phyloP scores from a whole-genome alignment of 1,284 basidiomycete species.

The Pyrrhoderma lamaoense region DNA sequence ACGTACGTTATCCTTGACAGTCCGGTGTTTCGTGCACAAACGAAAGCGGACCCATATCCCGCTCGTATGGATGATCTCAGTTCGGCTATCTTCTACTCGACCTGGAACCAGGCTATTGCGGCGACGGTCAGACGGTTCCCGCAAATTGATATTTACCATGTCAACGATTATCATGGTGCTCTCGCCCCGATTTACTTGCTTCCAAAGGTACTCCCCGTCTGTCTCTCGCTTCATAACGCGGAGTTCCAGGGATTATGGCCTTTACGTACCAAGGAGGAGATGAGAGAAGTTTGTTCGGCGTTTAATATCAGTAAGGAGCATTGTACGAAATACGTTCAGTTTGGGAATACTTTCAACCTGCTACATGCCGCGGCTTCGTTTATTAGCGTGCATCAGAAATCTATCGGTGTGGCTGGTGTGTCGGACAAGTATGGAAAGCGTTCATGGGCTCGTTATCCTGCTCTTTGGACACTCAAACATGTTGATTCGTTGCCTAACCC shows the following conservation, averaged over 20 bases:
- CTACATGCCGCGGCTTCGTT: conserved; percentile 87
- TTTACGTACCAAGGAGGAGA: conserved; percentile 89
- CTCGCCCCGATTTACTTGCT: conserved; percentile 85
- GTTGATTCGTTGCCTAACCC: conserved; percentile 92
- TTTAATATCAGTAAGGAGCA: conserved; percentile 94
- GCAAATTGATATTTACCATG: conserved; percentile 82
- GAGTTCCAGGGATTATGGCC: conserved; percentile 96
- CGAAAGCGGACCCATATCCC: conserved; percentile 89
- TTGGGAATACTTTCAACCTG: conserved; percentile 93
- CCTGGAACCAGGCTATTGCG: conserved; percentile 94
- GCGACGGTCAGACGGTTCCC: conserved; percentile 79
- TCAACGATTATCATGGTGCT: conserved; percentile 90
- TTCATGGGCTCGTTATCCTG: conserved; percentile 90
- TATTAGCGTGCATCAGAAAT: conserved; percentile 88
- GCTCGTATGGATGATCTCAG: conserved; percentile 93
- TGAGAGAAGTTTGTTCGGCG: conserved; percentile 94
- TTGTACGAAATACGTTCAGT: conserved; percentile 93
- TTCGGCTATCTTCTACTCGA: conserved; percentile 94
- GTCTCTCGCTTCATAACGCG: conserved; percentile 91
- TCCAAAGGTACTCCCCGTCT: conserved; percentile 82
- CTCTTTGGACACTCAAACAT: conserved; percentile 89
- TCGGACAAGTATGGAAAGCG: conserved; percentile 96
- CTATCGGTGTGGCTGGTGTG: conserved; percentile 87
- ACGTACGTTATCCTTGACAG: conserved; percentile 89
- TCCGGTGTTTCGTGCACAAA: conserved; percentile 91